These are phyloP conservation scores for Parastagonospora avenae DNA, from an alignment of 2,329 filamentous ascomycete genomes.

Conservation along the genomic window DNA sequence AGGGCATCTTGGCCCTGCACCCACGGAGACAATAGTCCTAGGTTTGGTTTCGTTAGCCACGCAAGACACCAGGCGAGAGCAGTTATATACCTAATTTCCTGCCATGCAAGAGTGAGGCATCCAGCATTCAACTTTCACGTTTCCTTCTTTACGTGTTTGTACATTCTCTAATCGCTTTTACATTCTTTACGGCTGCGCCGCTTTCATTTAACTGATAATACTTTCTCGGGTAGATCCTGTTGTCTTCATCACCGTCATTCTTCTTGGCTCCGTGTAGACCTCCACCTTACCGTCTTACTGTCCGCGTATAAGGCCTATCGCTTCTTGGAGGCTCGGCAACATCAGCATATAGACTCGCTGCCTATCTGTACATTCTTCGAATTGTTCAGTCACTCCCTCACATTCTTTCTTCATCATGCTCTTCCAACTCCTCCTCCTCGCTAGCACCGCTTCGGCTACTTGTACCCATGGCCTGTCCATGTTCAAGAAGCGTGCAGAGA, in stretches of 20 bases:
- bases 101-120: slow-evolving; percentile 7
- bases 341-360: not conserved
- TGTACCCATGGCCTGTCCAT: slow-evolving; percentile 52
- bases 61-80: not conserved
- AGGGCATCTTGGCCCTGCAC: slow-evolving; percentile 25
- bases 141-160: slow-evolving; percentile 5
- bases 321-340: not conserved
- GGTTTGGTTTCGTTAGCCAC: slow-evolving; percentile 2
- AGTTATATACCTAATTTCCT: slow-evolving; percentile 19
- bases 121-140: slow-evolving; percentile 6
- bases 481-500: slow-evolving; percentile 26
- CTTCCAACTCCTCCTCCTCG: slow-evolving; percentile 36
- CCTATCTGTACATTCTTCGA: not conserved
- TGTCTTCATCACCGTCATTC: slow-evolving; percentile 3
- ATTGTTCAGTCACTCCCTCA: not conserved
- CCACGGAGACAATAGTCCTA: slow-evolving; percentile 7
- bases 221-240: slow-evolving; percentile 19
- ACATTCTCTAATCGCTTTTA: slow-evolving; percentile 18
- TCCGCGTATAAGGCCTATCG: not conserved
- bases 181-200: slow-evolving; percentile 7
- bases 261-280: slow-evolving; percentile 17
- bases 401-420: slow-evolving; percentile 33
- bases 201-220: slow-evolving; percentile 14
- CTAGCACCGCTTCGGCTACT: slow-evolving; percentile 44
- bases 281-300: slow-evolving; percentile 7